Percentiles rank a stretch among this genome's conserved stretches.
phyloP scores from a whole-genome alignment of 2,329 filamentous ascomycete genomes.

The Colletotrichum zoysiae region DNA sequence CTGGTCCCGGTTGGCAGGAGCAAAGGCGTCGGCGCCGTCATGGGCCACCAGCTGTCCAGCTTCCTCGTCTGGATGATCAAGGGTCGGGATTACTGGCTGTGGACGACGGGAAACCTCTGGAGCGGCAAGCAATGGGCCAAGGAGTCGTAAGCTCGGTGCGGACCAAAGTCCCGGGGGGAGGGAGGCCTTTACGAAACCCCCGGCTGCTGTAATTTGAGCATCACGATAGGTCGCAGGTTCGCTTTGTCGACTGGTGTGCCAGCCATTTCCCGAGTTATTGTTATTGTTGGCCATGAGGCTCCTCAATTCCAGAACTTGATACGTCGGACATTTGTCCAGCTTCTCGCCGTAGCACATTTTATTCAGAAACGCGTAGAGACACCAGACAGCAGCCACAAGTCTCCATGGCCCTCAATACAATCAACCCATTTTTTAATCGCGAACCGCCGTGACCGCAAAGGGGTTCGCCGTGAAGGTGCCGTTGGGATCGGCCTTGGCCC shows the following conservation, averaged over 20 bases:
- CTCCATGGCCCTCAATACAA: too few species aligned
- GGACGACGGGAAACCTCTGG: conserved; percentile 62
- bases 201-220: neutral
- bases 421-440: neutral
- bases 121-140: conserved; percentile 65
- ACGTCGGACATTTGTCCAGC: neutral
- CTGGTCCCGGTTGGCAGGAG: conserved; percentile 61
- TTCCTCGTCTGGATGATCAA: conserved; percentile 63
- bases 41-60: conserved; percentile 58
- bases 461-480: conserved; percentile 54
- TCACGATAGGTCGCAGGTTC: neutral
- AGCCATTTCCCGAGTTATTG: too few species aligned
- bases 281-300: neutral
- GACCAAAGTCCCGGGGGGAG: neutral
- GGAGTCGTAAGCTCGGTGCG: conserved; percentile 47
- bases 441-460: conserved; percentile 42
- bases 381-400: too few species aligned
- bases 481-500: conserved; percentile 51
- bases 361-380: too few species aligned
- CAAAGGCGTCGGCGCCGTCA: conserved; percentile 59
- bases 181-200: neutral
- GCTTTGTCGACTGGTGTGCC: neutral
- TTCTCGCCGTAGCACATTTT: neutral
- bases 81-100: conserved; percentile 65
- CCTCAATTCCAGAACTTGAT: neutral